These are phyloP conservation scores for Benincasa hispida DNA, from an alignment of 306 rosid genomes.

Conservation along the genomic window DNA sequence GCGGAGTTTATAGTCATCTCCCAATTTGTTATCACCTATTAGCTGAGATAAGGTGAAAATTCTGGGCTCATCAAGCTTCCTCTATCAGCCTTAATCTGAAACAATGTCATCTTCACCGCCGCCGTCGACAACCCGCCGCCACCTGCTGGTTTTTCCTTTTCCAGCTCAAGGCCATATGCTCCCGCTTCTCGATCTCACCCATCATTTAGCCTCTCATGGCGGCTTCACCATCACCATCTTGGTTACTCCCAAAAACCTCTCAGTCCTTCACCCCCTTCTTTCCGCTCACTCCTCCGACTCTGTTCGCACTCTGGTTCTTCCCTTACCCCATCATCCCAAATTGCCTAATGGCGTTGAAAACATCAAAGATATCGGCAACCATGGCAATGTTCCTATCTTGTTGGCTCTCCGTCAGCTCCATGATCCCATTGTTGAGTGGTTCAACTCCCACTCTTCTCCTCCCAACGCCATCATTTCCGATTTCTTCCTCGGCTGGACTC, in stretches of 20 bases:
- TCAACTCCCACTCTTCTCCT: conserved; percentile 29
- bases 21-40: no score
- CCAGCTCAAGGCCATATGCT: conserved; percentile 73
- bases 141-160: conserved; percentile 46
- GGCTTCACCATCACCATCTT: conserved; percentile 34
- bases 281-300: conserved; percentile 21
- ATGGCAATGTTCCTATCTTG: conserved; percentile 25
- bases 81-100: no score
- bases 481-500: conserved; percentile 41
- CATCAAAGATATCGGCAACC: conserved; percentile 35
- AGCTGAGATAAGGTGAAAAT: no score
- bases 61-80: no score
- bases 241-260: conserved; percentile 54
- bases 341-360: conserved; percentile 36
- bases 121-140: background rate
- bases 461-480: conserved; percentile 37
- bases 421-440: conserved; percentile 25
- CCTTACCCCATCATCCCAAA: conserved; percentile 46
- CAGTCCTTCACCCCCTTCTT: conserved; percentile 28
- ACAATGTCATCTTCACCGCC: background rate
- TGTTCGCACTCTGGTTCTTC: conserved; percentile 36
- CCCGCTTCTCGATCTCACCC: conserved; percentile 36
- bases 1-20: no score
- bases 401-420: conserved; percentile 20
- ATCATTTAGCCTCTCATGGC: conserved; percentile 25